Conservation (phyloP, 2,329 filamentous ascomycete species). For the Dothideomycetes sp. region DNA sequence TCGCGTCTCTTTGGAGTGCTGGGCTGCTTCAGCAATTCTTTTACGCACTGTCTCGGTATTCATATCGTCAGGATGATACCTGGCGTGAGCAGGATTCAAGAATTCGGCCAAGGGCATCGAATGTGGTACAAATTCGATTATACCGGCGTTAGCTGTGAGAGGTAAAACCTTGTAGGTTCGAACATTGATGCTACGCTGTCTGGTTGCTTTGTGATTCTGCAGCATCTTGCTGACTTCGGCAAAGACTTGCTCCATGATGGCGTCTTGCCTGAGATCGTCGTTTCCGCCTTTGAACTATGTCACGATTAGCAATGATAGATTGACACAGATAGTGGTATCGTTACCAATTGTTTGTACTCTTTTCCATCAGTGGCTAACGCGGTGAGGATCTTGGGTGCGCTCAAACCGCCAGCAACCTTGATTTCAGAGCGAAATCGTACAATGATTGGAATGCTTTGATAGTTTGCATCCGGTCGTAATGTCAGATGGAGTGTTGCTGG, state of each 20-base stretch:
- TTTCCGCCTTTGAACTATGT: constrained; percentile 76
- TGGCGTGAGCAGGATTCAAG: constrained; percentile 78
- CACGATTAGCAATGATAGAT: constrained; percentile 3
- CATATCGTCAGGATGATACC: constrained; percentile 75
- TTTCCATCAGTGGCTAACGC: constrained; percentile 66
- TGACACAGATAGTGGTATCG: constrained; percentile 1
- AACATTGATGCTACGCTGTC: constrained; percentile 80
- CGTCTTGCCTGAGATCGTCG: constrained; percentile 92
- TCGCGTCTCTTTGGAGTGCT: constrained; percentile 53
- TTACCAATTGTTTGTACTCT: constrained; percentile 72
- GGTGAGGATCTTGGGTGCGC: constrained; percentile 86
- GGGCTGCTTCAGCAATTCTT: constrained; percentile 64
- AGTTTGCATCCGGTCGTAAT: constrained; percentile 61
- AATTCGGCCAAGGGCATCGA: constrained; percentile 89
- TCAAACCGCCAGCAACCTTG: constrained; percentile 79
- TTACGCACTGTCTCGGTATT: constrained; percentile 67
- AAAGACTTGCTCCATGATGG: constrained; percentile 99
- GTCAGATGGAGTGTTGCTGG: constrained; percentile 82
- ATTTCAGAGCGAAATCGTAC: constrained; percentile 62
- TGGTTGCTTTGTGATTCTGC: constrained; percentile 73
- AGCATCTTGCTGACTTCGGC: constrained; percentile 87
- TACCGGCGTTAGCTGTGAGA: constrained; percentile 69
- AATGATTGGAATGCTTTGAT: constrained; percentile 66
- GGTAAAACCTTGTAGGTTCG: constrained; percentile 96
- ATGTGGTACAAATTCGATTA: constrained; percentile 95